These are phyloP conservation scores for Cyamopsis tetragonoloba DNA, from an alignment of 306 rosid genomes.

Conservation along the genomic window DNA sequence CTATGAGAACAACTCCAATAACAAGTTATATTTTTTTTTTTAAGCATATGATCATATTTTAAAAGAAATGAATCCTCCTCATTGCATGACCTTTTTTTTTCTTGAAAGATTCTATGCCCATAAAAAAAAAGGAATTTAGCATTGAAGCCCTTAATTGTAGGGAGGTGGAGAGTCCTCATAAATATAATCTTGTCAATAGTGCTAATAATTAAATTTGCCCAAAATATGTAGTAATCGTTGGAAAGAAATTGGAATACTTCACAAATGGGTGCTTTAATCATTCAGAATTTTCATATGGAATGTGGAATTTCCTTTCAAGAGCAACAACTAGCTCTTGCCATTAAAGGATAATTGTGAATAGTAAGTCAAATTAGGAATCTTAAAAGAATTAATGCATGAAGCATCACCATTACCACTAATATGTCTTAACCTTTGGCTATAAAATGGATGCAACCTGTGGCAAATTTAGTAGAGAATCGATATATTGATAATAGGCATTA, in stretches of 20 bases:
- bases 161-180: neutral
- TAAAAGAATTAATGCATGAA: conserved; percentile 6
- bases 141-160: neutral
- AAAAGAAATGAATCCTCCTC: too few relatives aligned
- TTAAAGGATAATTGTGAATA: neutral
- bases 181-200: too few relatives aligned
- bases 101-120: conserved; percentile 23
- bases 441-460: conserved; percentile 1
- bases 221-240: neutral
- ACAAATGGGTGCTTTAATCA: neutral
- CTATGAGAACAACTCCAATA: too few relatives aligned
- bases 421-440: conserved; percentile 15
- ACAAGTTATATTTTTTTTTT: too few relatives aligned
- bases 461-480: neutral
- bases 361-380: conserved; percentile 20
- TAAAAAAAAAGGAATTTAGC: conserved; percentile 9
- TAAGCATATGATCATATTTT: too few relatives aligned
- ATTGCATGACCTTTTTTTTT: too few relatives aligned
- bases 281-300: too few relatives aligned
- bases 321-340: neutral
- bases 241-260: neutral
- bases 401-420: conserved; percentile 21
- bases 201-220: too few relatives aligned
- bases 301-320: too few relatives aligned
- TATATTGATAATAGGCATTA: neutral